Conservation (phyloP, 306 rosid genomes). For the Trifolium fragiferum region DNA sequence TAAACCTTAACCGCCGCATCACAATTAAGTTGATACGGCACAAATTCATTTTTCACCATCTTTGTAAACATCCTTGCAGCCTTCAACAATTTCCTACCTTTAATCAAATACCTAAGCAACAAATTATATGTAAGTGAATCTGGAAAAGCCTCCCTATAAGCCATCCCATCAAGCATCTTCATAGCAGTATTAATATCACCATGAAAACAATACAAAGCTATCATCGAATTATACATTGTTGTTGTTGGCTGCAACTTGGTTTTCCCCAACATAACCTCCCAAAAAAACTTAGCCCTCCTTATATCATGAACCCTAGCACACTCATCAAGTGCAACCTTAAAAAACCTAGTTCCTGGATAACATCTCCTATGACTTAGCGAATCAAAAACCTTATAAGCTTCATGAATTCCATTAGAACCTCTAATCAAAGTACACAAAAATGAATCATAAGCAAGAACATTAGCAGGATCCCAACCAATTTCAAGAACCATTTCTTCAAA, state of each 20-base stretch:
- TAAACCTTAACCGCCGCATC: slow-evolving; percentile 53
- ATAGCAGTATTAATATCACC: slow-evolving; percentile 44
- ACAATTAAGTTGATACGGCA: slow-evolving; percentile 59
- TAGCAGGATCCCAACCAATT: slow-evolving; percentile 71
- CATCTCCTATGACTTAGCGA: slow-evolving; percentile 55
- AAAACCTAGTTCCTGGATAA: slow-evolving; percentile 66
- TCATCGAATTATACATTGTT: slow-evolving; percentile 57
- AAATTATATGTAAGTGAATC: slow-evolving; percentile 56
- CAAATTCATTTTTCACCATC: slow-evolving; percentile 70
- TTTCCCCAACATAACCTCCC: slow-evolving; percentile 57
- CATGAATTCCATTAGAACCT: slow-evolving; percentile 53
- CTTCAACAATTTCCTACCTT: slow-evolving; percentile 54
- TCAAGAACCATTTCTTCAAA: slow-evolving; percentile 69
- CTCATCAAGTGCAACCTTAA: slow-evolving; percentile 58
- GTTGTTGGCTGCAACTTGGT: slow-evolving; percentile 47
- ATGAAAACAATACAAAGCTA: slow-evolving; percentile 52
- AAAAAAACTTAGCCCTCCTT: slow-evolving; percentile 52
- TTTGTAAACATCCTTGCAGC: slow-evolving; percentile 51
- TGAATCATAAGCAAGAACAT: slow-evolving; percentile 65
- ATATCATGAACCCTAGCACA: slow-evolving; percentile 53
- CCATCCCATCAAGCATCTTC: slow-evolving; percentile 66
- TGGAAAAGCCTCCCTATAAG: slow-evolving; percentile 57
- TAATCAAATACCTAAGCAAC: slow-evolving; percentile 55
- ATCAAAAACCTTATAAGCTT: slow-evolving; percentile 50
- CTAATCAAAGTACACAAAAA: slow-evolving; percentile 56